Conservation (phyloP, 2,329 filamentous ascomycete species). For the Phaeomoniella chlamydospora region DNA sequence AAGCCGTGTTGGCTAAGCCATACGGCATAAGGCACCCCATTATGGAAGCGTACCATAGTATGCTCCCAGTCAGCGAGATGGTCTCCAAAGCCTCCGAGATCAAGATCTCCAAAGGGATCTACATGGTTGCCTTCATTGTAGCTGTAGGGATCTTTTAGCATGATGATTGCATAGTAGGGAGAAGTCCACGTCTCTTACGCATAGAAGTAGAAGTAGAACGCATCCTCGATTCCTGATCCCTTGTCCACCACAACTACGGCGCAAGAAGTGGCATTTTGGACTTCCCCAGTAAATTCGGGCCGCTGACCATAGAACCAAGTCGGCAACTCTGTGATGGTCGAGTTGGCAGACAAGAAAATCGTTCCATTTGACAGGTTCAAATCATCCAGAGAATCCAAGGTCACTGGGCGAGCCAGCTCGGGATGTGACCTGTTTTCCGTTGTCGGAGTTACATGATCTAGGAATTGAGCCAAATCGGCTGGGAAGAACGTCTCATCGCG, state of each 20-base stretch:
- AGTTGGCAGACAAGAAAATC: conserved; percentile 25
- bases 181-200: conserved; percentile 13
- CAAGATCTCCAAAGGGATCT: conserved; percentile 10
- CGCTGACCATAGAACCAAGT: conserved; percentile 36
- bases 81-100: conserved; percentile 35
- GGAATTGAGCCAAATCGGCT: not conserved
- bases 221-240: conserved; percentile 37
- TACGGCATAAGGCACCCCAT: conserved; percentile 38
- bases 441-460: not conserved
- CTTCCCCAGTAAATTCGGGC: conserved; percentile 37
- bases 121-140: conserved; percentile 28
- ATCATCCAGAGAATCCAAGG: not conserved
- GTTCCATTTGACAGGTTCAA: conserved; percentile 4
- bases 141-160: not conserved
- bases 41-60: conserved; percentile 37
- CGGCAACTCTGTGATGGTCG: conserved; percentile 31
- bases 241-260: conserved; percentile 45
- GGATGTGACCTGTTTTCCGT: not conserved
- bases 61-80: conserved; percentile 44
- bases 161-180: not conserved
- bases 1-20: conserved; percentile 51
- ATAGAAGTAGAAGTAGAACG: conserved; percentile 51
- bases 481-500: not conserved
- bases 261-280: conserved; percentile 31
- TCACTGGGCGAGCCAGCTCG: not conserved